These are phyloP conservation scores for Chaetomiaceae sp. DNA, from an alignment of 2,329 filamentous ascomycete species.

Conservation along the genomic window DNA sequence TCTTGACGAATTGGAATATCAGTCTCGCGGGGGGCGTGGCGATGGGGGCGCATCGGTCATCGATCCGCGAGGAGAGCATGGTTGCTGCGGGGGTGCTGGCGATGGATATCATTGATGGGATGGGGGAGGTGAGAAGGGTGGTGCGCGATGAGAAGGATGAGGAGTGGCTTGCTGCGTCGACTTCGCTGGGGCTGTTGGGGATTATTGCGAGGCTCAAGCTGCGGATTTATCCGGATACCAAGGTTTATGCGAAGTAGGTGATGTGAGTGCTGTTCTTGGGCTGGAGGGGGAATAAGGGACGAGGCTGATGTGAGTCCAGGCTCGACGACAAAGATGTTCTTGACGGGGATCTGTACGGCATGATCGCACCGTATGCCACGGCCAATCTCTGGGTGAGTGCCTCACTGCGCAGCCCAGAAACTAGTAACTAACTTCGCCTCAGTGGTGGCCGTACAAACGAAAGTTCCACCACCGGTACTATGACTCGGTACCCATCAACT, in stretches of 20 bases:
- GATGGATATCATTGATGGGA: constrained; percentile 47
- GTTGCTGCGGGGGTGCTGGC: constrained; percentile 46
- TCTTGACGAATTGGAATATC: constrained; percentile 52
- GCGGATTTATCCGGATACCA: constrained; percentile 47
- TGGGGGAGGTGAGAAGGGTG: constrained; percentile 40
- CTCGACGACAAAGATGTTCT: constrained; percentile 45
- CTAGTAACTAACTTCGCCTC: neutral
- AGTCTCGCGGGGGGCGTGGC: constrained; percentile 47
- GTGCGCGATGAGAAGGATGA: constrained; percentile 41
- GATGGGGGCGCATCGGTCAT: constrained; percentile 49
- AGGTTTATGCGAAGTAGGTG: constrained; percentile 47
- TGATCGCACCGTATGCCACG: constrained; percentile 48
- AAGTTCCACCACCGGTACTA: constrained; percentile 53
- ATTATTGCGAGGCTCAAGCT: constrained; percentile 46
- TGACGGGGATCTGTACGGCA: constrained; percentile 45
- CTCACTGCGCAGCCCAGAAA: neutral
- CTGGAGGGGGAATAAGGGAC: neutral
- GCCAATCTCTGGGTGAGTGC: constrained; percentile 41
- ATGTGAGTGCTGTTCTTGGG: constrained; percentile 34
- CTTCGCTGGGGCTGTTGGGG: constrained; percentile 45
- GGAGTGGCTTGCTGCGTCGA: constrained; percentile 49
- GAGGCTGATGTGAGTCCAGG: constrained; percentile 26
- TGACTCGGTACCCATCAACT: constrained; percentile 39
- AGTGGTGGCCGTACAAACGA: constrained; percentile 48
- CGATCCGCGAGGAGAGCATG: constrained; percentile 45